Evolutionary conservation across 2,329 filamentous ascomycete genomes (phyloP).

Genomic region (Cordyceps javanica): DNA sequence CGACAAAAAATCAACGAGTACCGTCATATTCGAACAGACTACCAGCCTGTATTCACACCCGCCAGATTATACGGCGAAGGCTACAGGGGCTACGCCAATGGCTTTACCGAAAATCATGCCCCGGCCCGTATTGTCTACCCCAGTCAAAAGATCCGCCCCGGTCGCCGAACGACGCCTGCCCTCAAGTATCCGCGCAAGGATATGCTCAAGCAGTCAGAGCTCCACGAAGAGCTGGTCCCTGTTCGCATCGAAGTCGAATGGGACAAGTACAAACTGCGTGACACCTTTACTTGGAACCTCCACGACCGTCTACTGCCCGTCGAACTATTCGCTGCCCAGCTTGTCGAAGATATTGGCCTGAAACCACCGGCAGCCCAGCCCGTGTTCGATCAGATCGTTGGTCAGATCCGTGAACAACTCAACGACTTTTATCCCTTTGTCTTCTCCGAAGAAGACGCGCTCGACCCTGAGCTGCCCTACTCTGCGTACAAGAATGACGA

Average conservation of each 20-base stretch:
- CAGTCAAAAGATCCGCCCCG: constrained; percentile 65
- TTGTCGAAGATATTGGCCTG: constrained; percentile 84
- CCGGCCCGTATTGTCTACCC: constrained; percentile 75
- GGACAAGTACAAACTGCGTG: constrained; percentile 90
- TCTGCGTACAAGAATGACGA: constrained; percentile 97
- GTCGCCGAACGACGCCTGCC: constrained; percentile 66
- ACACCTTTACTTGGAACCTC: constrained; percentile 98
- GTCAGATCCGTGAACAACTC: constrained; percentile 81
- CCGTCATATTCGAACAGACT: constrained; percentile 50
- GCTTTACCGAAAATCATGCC: constrained; percentile 64
- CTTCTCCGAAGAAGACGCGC: constrained; percentile 79
- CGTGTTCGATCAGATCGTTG: constrained; percentile 52
- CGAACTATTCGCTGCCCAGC: constrained; percentile 78
- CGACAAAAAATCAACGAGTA: constrained; percentile 66
- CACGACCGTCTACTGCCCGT: constrained; percentile 78
- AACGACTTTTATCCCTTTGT: constrained; percentile 91
- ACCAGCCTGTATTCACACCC: constrained; percentile 49
- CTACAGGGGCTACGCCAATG: constrained; percentile 86
- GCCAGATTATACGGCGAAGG: constrained; percentile 62
- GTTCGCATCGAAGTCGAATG: constrained; percentile 89
- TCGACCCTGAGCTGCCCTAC: constrained; percentile 87
- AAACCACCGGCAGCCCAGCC: constrained; percentile 64
- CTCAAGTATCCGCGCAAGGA: constrained; percentile 74
- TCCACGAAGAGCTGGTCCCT: constrained; percentile 85
- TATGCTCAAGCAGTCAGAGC: constrained; percentile 77